A percentile compares a stretch with the other conserved stretches of the same genome.
Conservation (phyloP, 2,329 filamentous ascomycete species). For the Nakataea oryzae region DNA sequence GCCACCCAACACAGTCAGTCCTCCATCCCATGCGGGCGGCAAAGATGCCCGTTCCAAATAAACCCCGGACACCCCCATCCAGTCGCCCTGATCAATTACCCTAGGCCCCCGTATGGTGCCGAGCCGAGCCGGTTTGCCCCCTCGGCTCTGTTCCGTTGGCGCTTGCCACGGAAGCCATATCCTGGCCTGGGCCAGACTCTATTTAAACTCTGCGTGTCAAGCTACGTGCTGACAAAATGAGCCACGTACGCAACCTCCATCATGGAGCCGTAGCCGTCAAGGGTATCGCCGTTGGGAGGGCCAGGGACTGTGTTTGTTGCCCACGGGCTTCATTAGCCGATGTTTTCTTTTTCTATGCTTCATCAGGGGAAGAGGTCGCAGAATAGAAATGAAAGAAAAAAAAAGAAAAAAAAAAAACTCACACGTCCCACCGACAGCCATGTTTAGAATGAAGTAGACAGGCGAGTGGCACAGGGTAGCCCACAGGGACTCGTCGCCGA, state of each 20-base stretch:
- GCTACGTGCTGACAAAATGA: slow-evolving; percentile 9
- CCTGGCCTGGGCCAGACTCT: not conserved
- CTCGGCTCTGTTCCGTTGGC: not conserved
- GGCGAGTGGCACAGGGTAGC: slow-evolving; percentile 16
- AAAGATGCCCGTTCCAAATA: not conserved
- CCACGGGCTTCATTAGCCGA: not conserved
- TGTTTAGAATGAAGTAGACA: slow-evolving; percentile 9
- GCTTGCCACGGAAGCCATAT: not conserved
- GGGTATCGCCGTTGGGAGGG: slow-evolving; percentile 22
- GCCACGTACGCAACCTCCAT: slow-evolving; percentile 18
- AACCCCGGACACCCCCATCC: not conserved
- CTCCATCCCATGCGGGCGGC: too few species aligned
- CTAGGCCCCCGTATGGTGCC: too few species aligned
- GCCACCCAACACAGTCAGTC: too few species aligned
- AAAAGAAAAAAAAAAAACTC: slow-evolving; percentile 15
- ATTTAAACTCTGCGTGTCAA: not conserved
- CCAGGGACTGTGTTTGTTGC: slow-evolving; percentile 16
- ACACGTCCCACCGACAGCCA: slow-evolving; percentile 23
- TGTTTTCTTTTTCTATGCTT: not conserved
- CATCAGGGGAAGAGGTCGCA: not conserved
- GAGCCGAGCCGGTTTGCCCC: not conserved
- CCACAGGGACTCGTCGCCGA: slow-evolving; percentile 23
- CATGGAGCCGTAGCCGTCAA: slow-evolving; percentile 14
- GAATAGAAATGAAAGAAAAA: not conserved
- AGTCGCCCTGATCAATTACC: not conserved